Evolutionary conservation across 164 flowering plant genomes (phyloP).

Genomic region (Stephania yunnanensis): DNA sequence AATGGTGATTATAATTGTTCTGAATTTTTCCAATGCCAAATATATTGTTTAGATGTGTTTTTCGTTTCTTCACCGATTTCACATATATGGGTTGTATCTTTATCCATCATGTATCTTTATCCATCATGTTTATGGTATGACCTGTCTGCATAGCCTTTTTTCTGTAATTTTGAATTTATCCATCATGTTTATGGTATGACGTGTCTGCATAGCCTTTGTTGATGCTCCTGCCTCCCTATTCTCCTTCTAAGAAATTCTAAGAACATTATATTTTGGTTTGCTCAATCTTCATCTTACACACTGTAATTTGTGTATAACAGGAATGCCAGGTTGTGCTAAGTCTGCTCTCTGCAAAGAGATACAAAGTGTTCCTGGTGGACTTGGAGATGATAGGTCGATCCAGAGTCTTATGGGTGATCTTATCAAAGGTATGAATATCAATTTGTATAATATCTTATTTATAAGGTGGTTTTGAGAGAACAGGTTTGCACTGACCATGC

Average conservation of each 20-base stretch:
- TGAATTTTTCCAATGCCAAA: background rate
- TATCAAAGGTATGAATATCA: slow-evolving; percentile 56
- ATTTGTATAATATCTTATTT: background rate
- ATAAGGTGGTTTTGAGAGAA: background rate
- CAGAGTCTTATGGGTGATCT: slow-evolving; percentile 94
- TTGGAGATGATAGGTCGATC: slow-evolving; percentile 81
- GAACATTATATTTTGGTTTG: background rate
- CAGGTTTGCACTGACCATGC: too few relatives aligned
- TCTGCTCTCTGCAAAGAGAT: slow-evolving; percentile 93
- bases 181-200: background rate
- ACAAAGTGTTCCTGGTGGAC: slow-evolving; percentile 48
- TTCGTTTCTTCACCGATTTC: background rate
- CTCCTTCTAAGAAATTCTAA: too few relatives aligned
- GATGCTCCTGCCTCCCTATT: background rate
- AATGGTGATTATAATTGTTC: background rate
- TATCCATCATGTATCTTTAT: too few relatives aligned
- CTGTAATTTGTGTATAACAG: slow-evolving; percentile 26
- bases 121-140: too few relatives aligned
- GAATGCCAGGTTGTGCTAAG: slow-evolving; percentile 98
- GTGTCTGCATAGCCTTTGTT: background rate
- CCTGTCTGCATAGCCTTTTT: background rate
- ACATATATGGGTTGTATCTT: background rate
- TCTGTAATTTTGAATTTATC: background rate
- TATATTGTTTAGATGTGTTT: background rate
- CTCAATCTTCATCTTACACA: background rate